Percentiles rank a stretch among this genome's conserved stretches.
Conservation (phyloP, 257 asterid species). For the Ligustrum vulgare region DNA sequence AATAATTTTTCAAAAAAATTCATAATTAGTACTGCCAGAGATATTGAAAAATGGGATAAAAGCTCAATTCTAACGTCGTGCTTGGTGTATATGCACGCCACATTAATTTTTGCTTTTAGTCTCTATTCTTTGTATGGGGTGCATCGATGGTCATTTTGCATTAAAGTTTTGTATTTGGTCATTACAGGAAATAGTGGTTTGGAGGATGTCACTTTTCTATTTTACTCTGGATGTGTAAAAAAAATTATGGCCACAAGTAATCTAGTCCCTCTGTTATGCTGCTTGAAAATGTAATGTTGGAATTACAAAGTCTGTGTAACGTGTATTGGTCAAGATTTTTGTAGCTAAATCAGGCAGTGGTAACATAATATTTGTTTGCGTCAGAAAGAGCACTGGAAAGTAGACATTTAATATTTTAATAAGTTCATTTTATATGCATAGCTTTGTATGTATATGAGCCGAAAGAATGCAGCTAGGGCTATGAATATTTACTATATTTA, state of each 20-base stretch:
- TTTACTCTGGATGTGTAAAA: neutral
- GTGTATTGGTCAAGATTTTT: neutral
- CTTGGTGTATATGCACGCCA: neutral
- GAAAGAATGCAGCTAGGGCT: neutral
- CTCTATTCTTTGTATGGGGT: neutral
- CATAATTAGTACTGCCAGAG: neutral
- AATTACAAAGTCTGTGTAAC: neutral
- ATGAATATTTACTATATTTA: neutral
- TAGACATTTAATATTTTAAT: neutral
- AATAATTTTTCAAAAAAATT: neutral
- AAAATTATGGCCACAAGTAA: slow-evolving; percentile 7
- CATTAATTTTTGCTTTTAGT: neutral
- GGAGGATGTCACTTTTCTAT: neutral
- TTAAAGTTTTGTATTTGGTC: neutral
- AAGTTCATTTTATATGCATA: neutral
- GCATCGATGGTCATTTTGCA: neutral
- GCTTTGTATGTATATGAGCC: neutral
- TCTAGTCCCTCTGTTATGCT: neutral
- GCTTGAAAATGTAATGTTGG: slow-evolving; percentile 4
- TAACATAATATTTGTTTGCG: neutral
- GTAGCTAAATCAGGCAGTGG: neutral
- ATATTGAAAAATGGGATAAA: neutral
- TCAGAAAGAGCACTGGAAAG: neutral
- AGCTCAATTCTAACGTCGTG: neutral
- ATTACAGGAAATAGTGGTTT: neutral